Conservation (phyloP, 179 eudicot genomes). For the Vitellaria paradoxa region DNA sequence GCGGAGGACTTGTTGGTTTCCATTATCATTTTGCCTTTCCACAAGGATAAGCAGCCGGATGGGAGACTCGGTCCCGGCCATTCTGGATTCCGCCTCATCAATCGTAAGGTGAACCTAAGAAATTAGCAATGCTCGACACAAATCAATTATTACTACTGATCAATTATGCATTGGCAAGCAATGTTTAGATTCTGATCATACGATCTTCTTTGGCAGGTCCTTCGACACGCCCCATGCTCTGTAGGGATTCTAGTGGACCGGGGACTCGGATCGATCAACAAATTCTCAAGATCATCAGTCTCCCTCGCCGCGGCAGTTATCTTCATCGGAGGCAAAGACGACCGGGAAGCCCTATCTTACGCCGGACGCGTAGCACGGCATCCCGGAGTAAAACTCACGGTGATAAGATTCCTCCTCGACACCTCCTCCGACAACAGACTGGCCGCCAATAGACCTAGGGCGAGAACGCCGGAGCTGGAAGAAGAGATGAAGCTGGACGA, state of each 20-base stretch:
- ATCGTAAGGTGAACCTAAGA: slow-evolving; percentile 62
- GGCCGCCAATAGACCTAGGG: slow-evolving; percentile 28
- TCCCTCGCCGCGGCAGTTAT: slow-evolving; percentile 64
- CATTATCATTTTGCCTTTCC: slow-evolving; percentile 73
- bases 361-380: slow-evolving; percentile 77
- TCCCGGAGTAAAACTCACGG: slow-evolving; percentile 76
- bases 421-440: slow-evolving; percentile 27
- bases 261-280: slow-evolving; percentile 63
- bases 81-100: slow-evolving; percentile 72
- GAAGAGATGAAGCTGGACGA: slow-evolving; percentile 89
- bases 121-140: not conserved
- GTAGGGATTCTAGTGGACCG: slow-evolving; percentile 83
- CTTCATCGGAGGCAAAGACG: slow-evolving; percentile 93
- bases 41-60: slow-evolving; percentile 39
- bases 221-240: slow-evolving; percentile 86
- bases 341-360: slow-evolving; percentile 79
- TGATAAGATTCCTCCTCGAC: slow-evolving; percentile 67
- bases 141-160: not conserved
- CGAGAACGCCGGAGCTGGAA: slow-evolving; percentile 51
- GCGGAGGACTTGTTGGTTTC: slow-evolving; percentile 65
- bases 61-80: slow-evolving; percentile 43
- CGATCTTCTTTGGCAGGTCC: slow-evolving; percentile 40
- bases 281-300: slow-evolving; percentile 36
- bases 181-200: not conserved
- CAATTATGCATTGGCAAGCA: not conserved